phyloP scores from a whole-genome alignment of 805 yeast genomes.

The Metschnikowia hibisci region DNA sequence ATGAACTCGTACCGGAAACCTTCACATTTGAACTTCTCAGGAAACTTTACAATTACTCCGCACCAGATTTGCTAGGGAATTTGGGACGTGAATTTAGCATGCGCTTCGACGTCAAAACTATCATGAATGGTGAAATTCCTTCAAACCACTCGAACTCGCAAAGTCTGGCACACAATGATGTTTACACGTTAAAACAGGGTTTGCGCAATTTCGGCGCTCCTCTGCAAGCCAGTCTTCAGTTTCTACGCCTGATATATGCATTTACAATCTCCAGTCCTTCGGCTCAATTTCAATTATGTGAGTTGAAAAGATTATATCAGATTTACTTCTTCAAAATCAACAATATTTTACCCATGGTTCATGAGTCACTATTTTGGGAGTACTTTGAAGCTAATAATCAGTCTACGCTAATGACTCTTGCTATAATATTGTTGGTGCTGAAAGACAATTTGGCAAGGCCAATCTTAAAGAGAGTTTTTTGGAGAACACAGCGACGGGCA shows the following conservation, averaged over 20 bases:
- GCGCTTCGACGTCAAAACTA: background rate
- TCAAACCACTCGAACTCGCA: background rate
- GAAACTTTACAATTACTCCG: constrained; percentile 23
- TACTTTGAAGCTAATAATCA: constrained; percentile 20
- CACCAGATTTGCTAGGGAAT: constrained; percentile 2
- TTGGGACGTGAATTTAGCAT: background rate
- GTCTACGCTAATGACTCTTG: constrained; percentile 23
- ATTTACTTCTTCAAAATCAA: constrained; percentile 32
- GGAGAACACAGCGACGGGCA: constrained; percentile 8
- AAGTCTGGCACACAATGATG: background rate
- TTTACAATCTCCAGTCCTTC: constrained; percentile 32
- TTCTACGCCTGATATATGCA: constrained; percentile 33
- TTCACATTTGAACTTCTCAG: constrained; percentile 10
- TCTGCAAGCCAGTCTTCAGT: constrained; percentile 16
- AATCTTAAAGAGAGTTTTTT: constrained; percentile 21
- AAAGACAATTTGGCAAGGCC: constrained; percentile 28
- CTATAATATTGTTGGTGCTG: constrained; percentile 26
- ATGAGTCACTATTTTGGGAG: constrained; percentile 27
- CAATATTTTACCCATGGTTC: constrained; percentile 31
- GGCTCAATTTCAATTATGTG: constrained; percentile 19
- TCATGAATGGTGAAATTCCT: background rate
- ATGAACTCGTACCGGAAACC: background rate
- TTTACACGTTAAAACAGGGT: background rate
- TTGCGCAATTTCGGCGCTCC: background rate
- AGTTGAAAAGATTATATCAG: constrained; percentile 21